Base-by-base conservation (phyloP, 495 filamentous ascomycete species). In the Trichoderma virens region DNA sequence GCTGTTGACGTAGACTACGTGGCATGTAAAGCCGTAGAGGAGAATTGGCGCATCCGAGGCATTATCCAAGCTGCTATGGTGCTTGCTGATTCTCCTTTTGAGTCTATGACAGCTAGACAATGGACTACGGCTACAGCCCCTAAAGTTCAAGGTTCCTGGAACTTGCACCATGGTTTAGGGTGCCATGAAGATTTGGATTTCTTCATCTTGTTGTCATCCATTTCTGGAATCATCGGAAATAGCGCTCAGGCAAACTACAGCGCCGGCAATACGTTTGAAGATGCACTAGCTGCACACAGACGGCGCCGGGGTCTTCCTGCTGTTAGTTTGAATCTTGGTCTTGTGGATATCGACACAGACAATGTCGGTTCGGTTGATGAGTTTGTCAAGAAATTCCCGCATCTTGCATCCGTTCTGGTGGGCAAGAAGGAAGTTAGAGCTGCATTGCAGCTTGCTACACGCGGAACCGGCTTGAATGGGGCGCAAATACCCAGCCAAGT, bases 161-260 rank as follows among this genome's bases (percentile, higher is more conserved):
- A 73, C 45, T 68, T 80, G 0, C 66, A 79, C 47, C n/a, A n/a
- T n/a, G n/a, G n/a, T n/a, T n/a, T n/a, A n/a, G n/a, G n/a, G n/a
- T n/a, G n/a, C n/a, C n/a, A n/a, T n/a, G 45, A 72, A 7, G 25
- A 41, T 8, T 71, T 86, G 1, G 83, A 86, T 61, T 87, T 87
- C 71, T 86, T 86, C 69, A 69, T 86, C 30, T 68, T 78, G 13
- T 75, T 86, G 3, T 59, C 62, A 16, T 59, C 62, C 6, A 28
- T 32, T 13, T 16, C 31, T 14, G 31, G 60, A 2, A 41, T 62
- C 5, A 5, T 62, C 0, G 60, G 60, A 25, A 41, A 16, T 5
- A 16, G 32, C 16, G 27, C 11, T 25, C 60, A 35, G 18, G 34
- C 60, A 3, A 38, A 35, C 14, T 62, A 62, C 23, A 41, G 14